phyloP scores from a whole-genome alignment of 2,329 filamentous ascomycete genomes.

The Aspergillus flavus region DNA sequence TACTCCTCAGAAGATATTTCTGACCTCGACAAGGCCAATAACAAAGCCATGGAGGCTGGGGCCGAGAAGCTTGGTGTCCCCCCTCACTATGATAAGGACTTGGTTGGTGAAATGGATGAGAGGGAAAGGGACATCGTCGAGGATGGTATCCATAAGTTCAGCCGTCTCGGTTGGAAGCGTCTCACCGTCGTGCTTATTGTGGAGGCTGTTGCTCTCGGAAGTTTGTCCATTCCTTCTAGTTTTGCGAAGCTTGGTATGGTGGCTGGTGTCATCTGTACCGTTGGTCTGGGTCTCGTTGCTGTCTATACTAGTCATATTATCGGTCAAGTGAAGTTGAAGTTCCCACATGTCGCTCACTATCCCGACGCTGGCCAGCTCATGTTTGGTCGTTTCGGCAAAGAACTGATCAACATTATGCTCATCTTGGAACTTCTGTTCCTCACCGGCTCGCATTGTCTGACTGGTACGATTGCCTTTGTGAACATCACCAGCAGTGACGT shows the following conservation, averaged over 20 bases:
- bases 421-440: conserved; percentile 46
- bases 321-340: conserved; percentile 41
- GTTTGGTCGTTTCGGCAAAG: conserved; percentile 46
- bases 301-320: conserved; percentile 48
- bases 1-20: conserved; percentile 15
- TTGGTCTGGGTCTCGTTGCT: conserved; percentile 44
- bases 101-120: conserved; percentile 26
- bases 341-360: conserved; percentile 47
- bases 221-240: conserved; percentile 48
- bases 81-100: conserved; percentile 23
- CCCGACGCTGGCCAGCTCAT: conserved; percentile 48
- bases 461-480: conserved; percentile 50
- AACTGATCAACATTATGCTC: conserved; percentile 48
- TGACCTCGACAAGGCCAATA: conserved; percentile 16
- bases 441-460: conserved; percentile 48
- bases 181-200: conserved; percentile 54
- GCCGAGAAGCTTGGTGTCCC: conserved; percentile 8
- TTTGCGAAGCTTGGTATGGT: conserved; percentile 52
- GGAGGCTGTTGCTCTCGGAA: conserved; percentile 54
- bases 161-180: conserved; percentile 50
- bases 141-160: conserved; percentile 26
- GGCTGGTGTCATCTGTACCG: conserved; percentile 46
- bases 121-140: conserved; percentile 23
- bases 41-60: conserved; percentile 10
- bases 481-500: conserved; percentile 43